phyloP scores from a whole-genome alignment of 768 basidiomycete genomes.

The Mycena haematopus region DNA sequence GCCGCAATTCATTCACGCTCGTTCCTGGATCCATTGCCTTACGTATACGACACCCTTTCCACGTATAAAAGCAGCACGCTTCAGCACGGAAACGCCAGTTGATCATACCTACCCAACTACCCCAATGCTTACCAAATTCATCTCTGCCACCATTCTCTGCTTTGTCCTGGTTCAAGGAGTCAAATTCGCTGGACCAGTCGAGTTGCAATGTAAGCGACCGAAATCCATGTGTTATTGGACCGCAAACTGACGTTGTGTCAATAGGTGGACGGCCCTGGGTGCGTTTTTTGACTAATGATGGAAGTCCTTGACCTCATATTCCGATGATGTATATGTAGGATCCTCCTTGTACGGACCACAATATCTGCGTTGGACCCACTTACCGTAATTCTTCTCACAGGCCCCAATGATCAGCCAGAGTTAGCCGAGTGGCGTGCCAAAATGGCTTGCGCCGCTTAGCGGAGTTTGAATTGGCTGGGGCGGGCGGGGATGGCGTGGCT shows the following conservation, averaged over 20 bases:
- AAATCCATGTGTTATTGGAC: background rate
- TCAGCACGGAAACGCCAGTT: background rate
- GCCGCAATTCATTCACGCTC: background rate
- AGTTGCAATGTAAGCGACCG: background rate
- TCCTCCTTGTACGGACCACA: background rate
- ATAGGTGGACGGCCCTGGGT: background rate
- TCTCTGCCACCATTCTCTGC: background rate
- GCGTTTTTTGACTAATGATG: background rate
- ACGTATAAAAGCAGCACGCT: background rate
- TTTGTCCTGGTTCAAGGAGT: background rate
- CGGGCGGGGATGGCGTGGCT: no score
- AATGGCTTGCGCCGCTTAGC: no score
- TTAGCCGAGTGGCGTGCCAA: no score
- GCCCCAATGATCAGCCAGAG: no score
- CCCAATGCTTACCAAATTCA: conserved; percentile 1
- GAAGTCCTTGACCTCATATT: background rate
- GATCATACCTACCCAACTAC: no score
- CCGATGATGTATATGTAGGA: background rate
- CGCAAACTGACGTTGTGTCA: no score
- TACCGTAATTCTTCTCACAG: background rate
- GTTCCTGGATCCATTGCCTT: background rate
- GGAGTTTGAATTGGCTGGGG: no score
- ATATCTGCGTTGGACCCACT: background rate
- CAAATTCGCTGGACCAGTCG: background rate
- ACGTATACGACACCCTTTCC: background rate